Evolutionary conservation across 2,329 filamentous ascomycete genomes (phyloP).

Genomic region (Colletotrichum godetiae): DNA sequence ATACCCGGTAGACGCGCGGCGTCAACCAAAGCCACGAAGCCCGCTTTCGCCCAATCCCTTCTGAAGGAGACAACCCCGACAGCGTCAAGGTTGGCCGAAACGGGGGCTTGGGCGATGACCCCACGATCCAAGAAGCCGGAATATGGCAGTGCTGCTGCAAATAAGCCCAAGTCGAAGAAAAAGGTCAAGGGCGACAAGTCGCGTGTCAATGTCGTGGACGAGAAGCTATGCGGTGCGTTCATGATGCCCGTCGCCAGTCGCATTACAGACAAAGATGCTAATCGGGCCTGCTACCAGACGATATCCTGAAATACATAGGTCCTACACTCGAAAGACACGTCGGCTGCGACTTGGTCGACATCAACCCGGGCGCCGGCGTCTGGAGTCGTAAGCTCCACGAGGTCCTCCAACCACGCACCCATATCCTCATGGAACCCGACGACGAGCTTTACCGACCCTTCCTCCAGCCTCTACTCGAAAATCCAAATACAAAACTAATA

Average conservation of each 20-base stretch:
- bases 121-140: background rate
- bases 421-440: conserved; percentile 85
- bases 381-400: conserved; percentile 84
- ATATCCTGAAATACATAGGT: conserved; percentile 76
- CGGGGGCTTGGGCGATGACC: background rate
- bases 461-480: conserved; percentile 71
- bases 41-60: background rate
- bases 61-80: background rate
- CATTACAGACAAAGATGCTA: background rate
- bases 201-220: conserved; percentile 65
- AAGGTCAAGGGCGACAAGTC: conserved; percentile 12
- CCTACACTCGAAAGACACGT: conserved; percentile 75
- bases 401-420: conserved; percentile 79
- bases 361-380: conserved; percentile 83
- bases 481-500: conserved; percentile 61
- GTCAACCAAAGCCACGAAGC: too few species aligned
- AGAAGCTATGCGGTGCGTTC: conserved; percentile 60
- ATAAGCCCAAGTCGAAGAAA: background rate
- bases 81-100: background rate
- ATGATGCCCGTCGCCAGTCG: too few species aligned
- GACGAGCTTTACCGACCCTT: conserved; percentile 67
- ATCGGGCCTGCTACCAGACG: conserved; percentile 58
- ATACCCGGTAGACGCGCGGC: background rate
- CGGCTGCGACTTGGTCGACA: conserved; percentile 87
- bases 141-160: background rate